A percentile compares a stretch with the other conserved stretches of the same genome.
Evolutionary conservation across 495 filamentous ascomycete genomes (phyloP).

Genomic region (Penicillium antarcticum): DNA sequence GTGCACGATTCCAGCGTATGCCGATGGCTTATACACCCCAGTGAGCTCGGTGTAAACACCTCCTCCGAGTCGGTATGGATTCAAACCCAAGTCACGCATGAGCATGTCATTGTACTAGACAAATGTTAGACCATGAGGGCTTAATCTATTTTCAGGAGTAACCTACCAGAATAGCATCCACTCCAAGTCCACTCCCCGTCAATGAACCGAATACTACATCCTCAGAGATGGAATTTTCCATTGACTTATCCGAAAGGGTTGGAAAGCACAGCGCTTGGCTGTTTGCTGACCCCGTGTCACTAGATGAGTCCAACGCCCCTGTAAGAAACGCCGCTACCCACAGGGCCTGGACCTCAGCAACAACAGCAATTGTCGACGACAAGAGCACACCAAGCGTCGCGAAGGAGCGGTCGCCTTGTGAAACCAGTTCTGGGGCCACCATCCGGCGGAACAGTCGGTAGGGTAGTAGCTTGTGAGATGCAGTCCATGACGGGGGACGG

Average conservation of each 20-base stretch:
- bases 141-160: neutral
- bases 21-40: slow-evolving; percentile 25
- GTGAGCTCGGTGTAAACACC: slow-evolving; percentile 20
- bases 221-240: slow-evolving; percentile 21
- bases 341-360: slow-evolving; percentile 62
- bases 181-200: slow-evolving; percentile 22
- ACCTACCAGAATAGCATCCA: slow-evolving; percentile 30
- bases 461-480: slow-evolving; percentile 16
- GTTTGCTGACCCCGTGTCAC: neutral
- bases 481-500: slow-evolving; percentile 10
- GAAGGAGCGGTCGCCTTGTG: slow-evolving; percentile 57
- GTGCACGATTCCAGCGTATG: slow-evolving; percentile 29
- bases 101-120: slow-evolving; percentile 31
- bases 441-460: slow-evolving; percentile 61
- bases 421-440: slow-evolving; percentile 36
- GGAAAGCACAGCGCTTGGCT: slow-evolving; percentile 1
- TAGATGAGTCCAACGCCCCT: slow-evolving; percentile 14
- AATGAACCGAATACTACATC: slow-evolving; percentile 26
- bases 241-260: slow-evolving; percentile 1
- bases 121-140: neutral
- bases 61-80: slow-evolving; percentile 28
- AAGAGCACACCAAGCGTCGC: slow-evolving; percentile 57
- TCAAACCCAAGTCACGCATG: slow-evolving; percentile 27
- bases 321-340: slow-evolving; percentile 62
- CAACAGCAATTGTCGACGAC: slow-evolving; percentile 51